Conservation (phyloP, 768 basidiomycete species). For the Lactarius quietus region DNA sequence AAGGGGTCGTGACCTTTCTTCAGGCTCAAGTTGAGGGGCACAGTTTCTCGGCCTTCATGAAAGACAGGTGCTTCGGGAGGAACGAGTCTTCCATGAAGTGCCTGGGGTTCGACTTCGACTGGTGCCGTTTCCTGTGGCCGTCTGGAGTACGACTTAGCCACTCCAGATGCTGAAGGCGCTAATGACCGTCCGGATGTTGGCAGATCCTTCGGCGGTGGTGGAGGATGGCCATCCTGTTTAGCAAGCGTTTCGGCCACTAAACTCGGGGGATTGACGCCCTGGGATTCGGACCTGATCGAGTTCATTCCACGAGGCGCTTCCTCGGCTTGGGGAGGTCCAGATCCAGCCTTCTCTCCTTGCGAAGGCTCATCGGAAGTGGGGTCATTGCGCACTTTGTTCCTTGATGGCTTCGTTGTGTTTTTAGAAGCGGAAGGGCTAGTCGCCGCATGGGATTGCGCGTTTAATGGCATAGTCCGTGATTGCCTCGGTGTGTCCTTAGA, state of each 20-base stretch:
- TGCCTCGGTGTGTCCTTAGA: no score
- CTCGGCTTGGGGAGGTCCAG: not conserved
- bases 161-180: not conserved
- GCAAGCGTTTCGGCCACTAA: not conserved
- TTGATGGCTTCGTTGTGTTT: no score
- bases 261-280: not conserved
- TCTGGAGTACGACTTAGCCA: not conserved
- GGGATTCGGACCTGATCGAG: not conserved
- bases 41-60: not conserved
- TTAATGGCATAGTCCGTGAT: no score
- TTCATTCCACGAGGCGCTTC: not conserved
- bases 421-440: no score
- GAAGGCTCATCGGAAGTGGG: no score
- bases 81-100: not conserved
- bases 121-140: not conserved
- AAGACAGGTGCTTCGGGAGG: not conserved
- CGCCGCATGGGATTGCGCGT: no score
- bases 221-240: not conserved
- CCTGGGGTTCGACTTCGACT: not conserved
- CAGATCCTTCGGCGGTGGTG: not conserved
- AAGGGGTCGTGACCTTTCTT: not conserved
- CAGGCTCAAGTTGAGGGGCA: not conserved
- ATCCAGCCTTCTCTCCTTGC: no score
- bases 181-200: not conserved
- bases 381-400: no score